These are phyloP conservation scores for Cyberlindnera mrakii DNA, from an alignment of 805 yeast genomes.

Conservation along the genomic window DNA sequence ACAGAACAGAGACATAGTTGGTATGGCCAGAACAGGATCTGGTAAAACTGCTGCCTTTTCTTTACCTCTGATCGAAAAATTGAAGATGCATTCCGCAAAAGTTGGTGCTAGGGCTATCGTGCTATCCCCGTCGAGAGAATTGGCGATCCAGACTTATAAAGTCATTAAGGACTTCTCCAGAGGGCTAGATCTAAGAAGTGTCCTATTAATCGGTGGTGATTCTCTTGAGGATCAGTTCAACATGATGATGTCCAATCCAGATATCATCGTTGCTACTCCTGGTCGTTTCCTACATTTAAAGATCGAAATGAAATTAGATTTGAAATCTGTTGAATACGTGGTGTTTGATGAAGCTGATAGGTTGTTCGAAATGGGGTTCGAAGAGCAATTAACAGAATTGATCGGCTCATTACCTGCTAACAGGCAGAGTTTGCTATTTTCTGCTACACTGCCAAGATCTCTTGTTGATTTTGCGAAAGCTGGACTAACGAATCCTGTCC, in stretches of 20 bases:
- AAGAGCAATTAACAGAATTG: conserved; percentile 87
- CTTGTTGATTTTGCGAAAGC: conserved; percentile 97
- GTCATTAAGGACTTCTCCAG: conserved; percentile 83
- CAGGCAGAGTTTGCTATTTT: conserved; percentile 84
- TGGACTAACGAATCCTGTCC: conserved; percentile 85
- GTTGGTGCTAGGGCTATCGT: conserved; percentile 87
- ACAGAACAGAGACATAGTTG: conserved; percentile 89
- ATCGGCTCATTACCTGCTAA: conserved; percentile 73
- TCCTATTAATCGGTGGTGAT: conserved; percentile 93
- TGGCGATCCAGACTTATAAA: conserved; percentile 87
- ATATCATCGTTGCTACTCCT: conserved; percentile 92
- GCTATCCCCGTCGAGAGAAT: conserved; percentile 91
- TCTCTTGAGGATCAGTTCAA: conserved; percentile 95
- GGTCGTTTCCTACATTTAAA: conserved; percentile 95
- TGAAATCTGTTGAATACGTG: conserved; percentile 78
- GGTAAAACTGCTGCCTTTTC: conserved; percentile 98
- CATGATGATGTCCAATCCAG: conserved; percentile 91
- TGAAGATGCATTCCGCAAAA: conserved; percentile 77
- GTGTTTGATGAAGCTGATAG: conserved; percentile 98
- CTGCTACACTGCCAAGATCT: conserved; percentile 91
- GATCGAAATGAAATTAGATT: conserved; percentile 88
- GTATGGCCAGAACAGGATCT: conserved; percentile 99
- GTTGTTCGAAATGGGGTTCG: conserved; percentile 92
- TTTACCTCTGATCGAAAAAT: conserved; percentile 80
- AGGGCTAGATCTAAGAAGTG: conserved; percentile 77